These are phyloP conservation scores for Phialophora macrospora DNA, from an alignment of 2,329 filamentous ascomycete species.

Conservation along the genomic window DNA sequence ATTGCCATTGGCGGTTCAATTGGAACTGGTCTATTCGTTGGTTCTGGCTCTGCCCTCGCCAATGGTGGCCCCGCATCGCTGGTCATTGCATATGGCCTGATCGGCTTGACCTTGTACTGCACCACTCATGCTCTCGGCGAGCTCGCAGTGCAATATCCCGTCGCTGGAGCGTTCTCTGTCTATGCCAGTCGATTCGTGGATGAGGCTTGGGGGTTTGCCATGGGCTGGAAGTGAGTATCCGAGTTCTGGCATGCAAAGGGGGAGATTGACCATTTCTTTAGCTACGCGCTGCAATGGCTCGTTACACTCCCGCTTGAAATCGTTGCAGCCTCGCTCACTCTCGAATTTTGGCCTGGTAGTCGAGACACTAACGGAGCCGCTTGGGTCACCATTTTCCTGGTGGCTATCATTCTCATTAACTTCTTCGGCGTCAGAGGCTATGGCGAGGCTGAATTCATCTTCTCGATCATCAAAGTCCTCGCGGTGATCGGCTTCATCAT, in stretches of 20 bases:
- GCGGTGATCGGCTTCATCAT: constrained; percentile 83
- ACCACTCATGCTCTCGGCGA: constrained; percentile 91
- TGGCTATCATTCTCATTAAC: constrained; percentile 79
- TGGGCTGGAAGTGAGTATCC: constrained; percentile 81
- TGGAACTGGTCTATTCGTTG: constrained; percentile 83
- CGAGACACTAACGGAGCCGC: constrained; percentile 67
- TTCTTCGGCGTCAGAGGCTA: constrained; percentile 87
- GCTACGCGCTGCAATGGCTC: constrained; percentile 87
- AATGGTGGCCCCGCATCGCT: constrained; percentile 77
- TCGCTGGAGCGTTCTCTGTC: constrained; percentile 87
- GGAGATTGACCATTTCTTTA: constrained; percentile 44
- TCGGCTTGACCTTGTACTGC: constrained; percentile 86
- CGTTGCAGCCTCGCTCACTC: constrained; percentile 82
- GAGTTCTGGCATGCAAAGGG: background rate
- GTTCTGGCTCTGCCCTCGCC: constrained; percentile 72
- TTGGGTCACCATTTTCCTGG: constrained; percentile 82
- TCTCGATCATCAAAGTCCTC: constrained; percentile 82
- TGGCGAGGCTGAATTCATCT: constrained; percentile 86
- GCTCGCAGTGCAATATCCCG: constrained; percentile 86
- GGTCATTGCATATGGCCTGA: constrained; percentile 74
- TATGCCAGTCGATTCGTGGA: constrained; percentile 94
- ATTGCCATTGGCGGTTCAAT: constrained; percentile 87
- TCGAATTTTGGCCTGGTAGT: constrained; percentile 73
- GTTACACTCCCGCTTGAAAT: constrained; percentile 82
- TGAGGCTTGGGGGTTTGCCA: constrained; percentile 91